Conservation (phyloP, 441 rosid species). For the Pelargonium australe region DNA sequence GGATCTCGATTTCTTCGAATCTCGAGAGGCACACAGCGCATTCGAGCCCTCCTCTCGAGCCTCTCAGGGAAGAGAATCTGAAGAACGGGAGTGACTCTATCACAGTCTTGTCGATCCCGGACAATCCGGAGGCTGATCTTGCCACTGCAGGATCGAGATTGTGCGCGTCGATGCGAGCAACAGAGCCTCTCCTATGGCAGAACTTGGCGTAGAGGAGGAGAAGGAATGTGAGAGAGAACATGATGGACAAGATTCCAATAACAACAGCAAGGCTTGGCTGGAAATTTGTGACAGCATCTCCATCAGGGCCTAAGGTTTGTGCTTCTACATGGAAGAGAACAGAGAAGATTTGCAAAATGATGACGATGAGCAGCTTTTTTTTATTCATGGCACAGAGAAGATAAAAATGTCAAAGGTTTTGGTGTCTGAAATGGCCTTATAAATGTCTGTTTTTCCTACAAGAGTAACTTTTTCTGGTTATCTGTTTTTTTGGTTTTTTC, state of each 20-base stretch:
- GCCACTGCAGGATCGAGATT: neutral
- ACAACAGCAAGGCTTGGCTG: conserved; percentile 73
- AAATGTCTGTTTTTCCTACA: neutral
- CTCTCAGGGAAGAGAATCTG: conserved; percentile 49
- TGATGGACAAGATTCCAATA: conserved; percentile 53
- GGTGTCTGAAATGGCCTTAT: neutral
- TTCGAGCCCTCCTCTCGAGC: conserved; percentile 52
- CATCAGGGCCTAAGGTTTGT: conserved; percentile 21
- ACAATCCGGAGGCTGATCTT: conserved; percentile 43
- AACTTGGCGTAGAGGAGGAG: conserved; percentile 61
- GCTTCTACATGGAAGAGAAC: conserved; percentile 29
- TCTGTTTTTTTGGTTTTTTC: neutral
- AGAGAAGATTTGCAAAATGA: conserved; percentile 6
- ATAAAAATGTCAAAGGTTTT: too few relatives aligned
- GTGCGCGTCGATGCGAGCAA: conserved; percentile 16
- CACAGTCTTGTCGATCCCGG: conserved; percentile 55
- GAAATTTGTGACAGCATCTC: conserved; percentile 35
- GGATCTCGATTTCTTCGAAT: conserved; percentile 47
- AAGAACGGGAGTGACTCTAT: conserved; percentile 61
- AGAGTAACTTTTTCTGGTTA: neutral
- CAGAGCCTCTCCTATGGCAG: conserved; percentile 32
- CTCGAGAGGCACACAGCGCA: conserved; percentile 55
- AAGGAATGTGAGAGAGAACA: conserved; percentile 50
- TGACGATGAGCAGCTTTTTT: neutral
- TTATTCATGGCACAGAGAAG: conserved; percentile 32